Evolutionary conservation across 805 yeast species (phyloP), one percentile per base, ranked within the genome.

Genomic region (Sugiyamaella americana): DNA sequence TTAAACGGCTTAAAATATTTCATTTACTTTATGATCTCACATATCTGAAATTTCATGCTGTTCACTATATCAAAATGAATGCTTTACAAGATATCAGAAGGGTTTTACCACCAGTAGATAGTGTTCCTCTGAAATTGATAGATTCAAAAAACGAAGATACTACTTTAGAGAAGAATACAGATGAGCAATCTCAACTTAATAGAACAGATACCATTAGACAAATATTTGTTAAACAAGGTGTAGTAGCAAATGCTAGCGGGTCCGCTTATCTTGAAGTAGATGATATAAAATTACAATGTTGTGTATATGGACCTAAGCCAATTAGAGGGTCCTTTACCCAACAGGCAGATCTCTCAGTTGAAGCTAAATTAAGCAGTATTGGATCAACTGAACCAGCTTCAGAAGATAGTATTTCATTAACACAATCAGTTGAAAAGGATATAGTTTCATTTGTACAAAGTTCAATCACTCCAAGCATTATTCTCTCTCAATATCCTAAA

Each of bases 231-330:
- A 73, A 79, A 55, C 78, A 83, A 5, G 86, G 87, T 4, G 66
- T 81, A 30, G 73, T 84, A 29, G 73, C 78, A 29, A 84, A 84
- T 57, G 80, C 88, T 45, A 80, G 80, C 57, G 97, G 98, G 2
- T 87, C 95, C 18, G 76, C 94, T 2, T 85, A 83, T 54, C 59
- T 87, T 18, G 97, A 89, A 62, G 67, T 72, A 0, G 84, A 77
- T 26, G 72, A 76, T 21, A 76, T 76, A 21, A 75, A 69, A 40
- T 64, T 87, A 4, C 77, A 81, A 46, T 82, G 83, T 1, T 74
- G 87, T 3, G 80, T 91, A 0, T 85, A 80, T 64, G 98, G 98
- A 0, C 98, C 98, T 3, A 73, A 88, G 54, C 96, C 98, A 5
- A 80, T 78, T 51, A 71, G 85, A 50, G 87, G 87, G 1, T 75